phyloP scores from a whole-genome alignment of 257 asterid genomes.

The Fraxinus pennsylvanica region DNA sequence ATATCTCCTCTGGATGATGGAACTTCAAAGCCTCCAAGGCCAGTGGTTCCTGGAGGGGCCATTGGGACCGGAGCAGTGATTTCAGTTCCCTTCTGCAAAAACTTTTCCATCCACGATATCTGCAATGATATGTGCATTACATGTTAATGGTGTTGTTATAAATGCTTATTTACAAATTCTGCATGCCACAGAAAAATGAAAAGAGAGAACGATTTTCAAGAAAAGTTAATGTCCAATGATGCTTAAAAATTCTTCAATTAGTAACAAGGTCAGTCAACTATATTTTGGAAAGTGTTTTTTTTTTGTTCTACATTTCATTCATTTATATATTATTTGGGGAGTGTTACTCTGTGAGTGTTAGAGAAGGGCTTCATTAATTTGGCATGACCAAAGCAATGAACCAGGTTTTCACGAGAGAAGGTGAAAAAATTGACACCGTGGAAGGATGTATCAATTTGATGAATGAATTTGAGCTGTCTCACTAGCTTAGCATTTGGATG shows the following conservation, averaged over 20 bases:
- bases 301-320: not conserved
- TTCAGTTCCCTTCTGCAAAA: constrained; percentile 89
- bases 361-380: not conserved
- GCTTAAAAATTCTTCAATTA: not conserved
- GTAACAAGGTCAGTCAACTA: not conserved
- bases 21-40: constrained; percentile 98
- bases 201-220: not conserved
- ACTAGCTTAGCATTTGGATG: not conserved
- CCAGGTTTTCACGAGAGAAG: not conserved
- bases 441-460: not conserved
- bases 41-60: constrained; percentile 88
- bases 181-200: not conserved
- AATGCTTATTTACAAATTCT: not conserved
- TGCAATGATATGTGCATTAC: constrained; percentile 39
- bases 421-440: not conserved
- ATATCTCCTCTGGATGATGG: constrained; percentile 94
- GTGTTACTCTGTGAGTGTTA: not conserved
- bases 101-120: constrained; percentile 99
- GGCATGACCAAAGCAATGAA: not conserved
- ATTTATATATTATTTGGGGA: not conserved
- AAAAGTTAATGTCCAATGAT: not conserved
- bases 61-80: constrained; percentile 98
- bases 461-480: not conserved
- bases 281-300: no score
- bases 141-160: not conserved